Evolutionary conservation across 2,329 filamentous ascomycete genomes (phyloP), one percentile per base, ranked within the genome.

Genomic region (Epichloe gansuensis): DNA sequence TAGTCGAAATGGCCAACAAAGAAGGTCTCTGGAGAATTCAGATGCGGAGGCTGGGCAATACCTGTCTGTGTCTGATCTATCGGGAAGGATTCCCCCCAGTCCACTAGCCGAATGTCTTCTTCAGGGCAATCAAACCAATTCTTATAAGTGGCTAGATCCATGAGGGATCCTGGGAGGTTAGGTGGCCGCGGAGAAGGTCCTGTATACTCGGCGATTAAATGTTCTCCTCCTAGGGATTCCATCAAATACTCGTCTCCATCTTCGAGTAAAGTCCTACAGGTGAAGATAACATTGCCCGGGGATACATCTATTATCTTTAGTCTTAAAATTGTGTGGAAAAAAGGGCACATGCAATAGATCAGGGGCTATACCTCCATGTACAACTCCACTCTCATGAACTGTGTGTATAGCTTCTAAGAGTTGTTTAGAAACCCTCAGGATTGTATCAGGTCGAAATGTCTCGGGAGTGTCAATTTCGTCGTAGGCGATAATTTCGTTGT

Each of bases 71-170:
- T 47, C 15, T 50, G 15, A 17, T 47, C 17, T 3, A 41, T 34
- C 15, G 49, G 46, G 15, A 54, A 56, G 2, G 53, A 43, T n/a
- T 50, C 53, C 49, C 50, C 50, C 54, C 53, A 54, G 31, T 56
- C 54, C 12, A 54, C 12, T 11, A 56, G 5, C 7, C 53, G 38
- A 12, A 53, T 40, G n/a, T 56, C 53, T 46, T 54, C 54, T 4
- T 44, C 23, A 9, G 27, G 15, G 9, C 49, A 47, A 39, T 34
- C 39, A 49, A 46, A 53, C 5, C 42, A 44, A 1, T n/a, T 11
- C 23, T 23, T 47, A 15, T 35, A 45, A 47, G 1, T 9, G 3
- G 53, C 49, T 23, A 54, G 5, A 1, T 38, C 12, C 27, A 51
- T 35, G 5, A 49, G 52, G 0, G 6, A 13, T 42, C 23, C 13